Percentiles rank a stretch among this genome's conserved stretches.
Conservation (phyloP, 2,329 filamentous ascomycete genomes). For the Biscogniauxia sp. region DNA sequence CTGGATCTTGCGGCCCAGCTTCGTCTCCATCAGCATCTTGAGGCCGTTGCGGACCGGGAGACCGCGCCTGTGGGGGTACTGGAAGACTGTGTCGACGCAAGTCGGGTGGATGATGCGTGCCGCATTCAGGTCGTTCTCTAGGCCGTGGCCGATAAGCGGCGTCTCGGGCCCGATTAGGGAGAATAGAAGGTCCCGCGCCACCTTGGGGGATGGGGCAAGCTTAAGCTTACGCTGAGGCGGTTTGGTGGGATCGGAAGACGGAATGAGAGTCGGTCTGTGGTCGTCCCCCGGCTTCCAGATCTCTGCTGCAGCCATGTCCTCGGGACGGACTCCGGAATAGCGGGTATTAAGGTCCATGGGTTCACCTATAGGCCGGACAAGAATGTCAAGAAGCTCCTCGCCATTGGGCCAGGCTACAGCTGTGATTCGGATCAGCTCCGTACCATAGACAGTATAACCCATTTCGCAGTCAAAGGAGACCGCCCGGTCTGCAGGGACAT, state of each 20-base stretch:
- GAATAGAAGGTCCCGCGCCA: conserved; percentile 76
- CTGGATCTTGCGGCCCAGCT: conserved; percentile 77
- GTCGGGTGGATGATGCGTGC: conserved; percentile 80
- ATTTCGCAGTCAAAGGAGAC: conserved; percentile 96
- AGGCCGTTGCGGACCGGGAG: conserved; percentile 76
- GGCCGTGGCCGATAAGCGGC: conserved; percentile 84
- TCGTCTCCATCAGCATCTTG: conserved; percentile 67
- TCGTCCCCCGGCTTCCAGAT: conserved; percentile 45
- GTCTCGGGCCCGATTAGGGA: conserved; percentile 71
- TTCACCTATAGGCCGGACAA: conserved; percentile 80
- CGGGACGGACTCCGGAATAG: conserved; percentile 81
- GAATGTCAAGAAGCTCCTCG: conserved; percentile 72
- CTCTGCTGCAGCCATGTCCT: conserved; percentile 70
- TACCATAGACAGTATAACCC: conserved; percentile 85
- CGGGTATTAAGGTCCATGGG: conserved; percentile 88
- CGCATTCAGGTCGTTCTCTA: conserved; percentile 93
- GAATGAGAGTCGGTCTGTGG: conserved; percentile 26
- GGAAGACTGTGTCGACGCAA: conserved; percentile 79
- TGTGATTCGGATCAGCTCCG: conserved; percentile 88
- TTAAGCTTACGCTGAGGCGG: conserved; percentile 50
- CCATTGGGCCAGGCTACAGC: conserved; percentile 83
- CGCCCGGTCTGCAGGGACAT: conserved; percentile 53
- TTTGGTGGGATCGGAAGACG: conserved; percentile 22
- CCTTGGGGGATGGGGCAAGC: conserved; percentile 72
- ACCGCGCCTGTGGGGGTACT: conserved; percentile 76